Evolutionary conservation across 208 protist species (phyloP).

Genomic region (Trypanosoma boissoni): DNA sequence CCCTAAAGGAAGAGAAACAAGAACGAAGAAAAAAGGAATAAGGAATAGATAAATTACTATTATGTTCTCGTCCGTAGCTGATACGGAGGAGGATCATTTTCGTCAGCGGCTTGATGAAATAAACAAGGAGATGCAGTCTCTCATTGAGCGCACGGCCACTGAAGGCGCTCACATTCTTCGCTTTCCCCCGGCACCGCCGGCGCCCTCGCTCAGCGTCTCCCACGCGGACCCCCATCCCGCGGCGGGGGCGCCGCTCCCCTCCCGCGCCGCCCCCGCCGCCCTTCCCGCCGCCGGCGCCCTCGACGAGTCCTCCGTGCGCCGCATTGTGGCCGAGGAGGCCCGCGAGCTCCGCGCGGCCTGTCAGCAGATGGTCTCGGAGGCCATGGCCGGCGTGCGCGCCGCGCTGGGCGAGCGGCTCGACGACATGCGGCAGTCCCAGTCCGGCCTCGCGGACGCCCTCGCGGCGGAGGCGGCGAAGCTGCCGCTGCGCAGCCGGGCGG

Average conservation of each 20-base stretch:
- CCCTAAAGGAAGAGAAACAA: background rate
- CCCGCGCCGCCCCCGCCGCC: background rate
- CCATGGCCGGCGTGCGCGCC: constrained; percentile 3
- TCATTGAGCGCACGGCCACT: constrained; percentile 50
- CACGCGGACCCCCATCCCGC: background rate
- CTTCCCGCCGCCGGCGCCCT: background rate
- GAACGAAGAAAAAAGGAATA: background rate
- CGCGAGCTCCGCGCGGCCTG: no score
- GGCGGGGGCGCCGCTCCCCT: background rate
- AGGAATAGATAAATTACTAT: background rate
- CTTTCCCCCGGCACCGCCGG: background rate
- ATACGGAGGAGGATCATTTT: constrained; percentile 44
- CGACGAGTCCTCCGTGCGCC: constrained; percentile 25
- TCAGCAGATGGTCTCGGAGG: constrained; percentile 9
- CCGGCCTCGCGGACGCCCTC: constrained; percentile 18
- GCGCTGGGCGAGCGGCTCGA: constrained; percentile 6
- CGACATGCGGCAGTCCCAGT: constrained; percentile 8
- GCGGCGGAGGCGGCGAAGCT: constrained; percentile 10
- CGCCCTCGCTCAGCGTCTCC: background rate
- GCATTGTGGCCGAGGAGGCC: constrained; percentile 20
- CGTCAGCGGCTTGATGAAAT: constrained; percentile 52
- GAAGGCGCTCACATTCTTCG: constrained; percentile 35
- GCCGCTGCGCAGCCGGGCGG: constrained; percentile 1
- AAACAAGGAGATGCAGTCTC: constrained; percentile 70
- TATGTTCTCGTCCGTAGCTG: constrained; percentile 17